These are phyloP conservation scores for Xylariaceae sp. DNA, from an alignment of 2,329 filamentous ascomycete species.

Conservation along the genomic window DNA sequence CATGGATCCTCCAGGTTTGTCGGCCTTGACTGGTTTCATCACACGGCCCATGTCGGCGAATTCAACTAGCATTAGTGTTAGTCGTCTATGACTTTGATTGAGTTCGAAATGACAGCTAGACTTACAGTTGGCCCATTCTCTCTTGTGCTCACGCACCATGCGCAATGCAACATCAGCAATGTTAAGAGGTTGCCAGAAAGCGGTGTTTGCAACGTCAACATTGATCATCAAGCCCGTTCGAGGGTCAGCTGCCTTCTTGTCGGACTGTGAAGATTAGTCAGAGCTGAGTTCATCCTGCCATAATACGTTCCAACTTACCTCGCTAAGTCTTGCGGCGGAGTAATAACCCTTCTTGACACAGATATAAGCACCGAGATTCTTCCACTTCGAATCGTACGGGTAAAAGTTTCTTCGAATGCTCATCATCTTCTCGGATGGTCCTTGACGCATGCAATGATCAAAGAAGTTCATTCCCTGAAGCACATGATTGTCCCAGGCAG, in stretches of 20 bases:
- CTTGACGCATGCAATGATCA: slow-evolving; percentile 81
- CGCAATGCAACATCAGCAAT: slow-evolving; percentile 35
- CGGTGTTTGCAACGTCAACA: slow-evolving; percentile 85
- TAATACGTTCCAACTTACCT: slow-evolving; percentile 41
- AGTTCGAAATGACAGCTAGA: no score
- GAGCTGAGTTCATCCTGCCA: no score
- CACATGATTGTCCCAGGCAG: slow-evolving; percentile 61
- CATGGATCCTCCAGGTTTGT: slow-evolving; percentile 18
- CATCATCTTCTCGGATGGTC: slow-evolving; percentile 63
- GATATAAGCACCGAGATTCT: slow-evolving; percentile 59
- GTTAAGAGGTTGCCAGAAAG: slow-evolving; percentile 64
- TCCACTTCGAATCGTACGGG: slow-evolving; percentile 44
- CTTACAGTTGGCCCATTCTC: slow-evolving; percentile 29
- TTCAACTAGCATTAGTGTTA: slow-evolving; percentile 30
- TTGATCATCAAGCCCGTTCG: slow-evolving; percentile 72
- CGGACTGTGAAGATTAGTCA: no score
- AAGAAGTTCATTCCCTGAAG: slow-evolving; percentile 85
- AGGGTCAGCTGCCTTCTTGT: no score
- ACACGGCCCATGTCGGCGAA: slow-evolving; percentile 25
- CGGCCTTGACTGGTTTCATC: slow-evolving; percentile 34
- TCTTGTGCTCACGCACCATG: slow-evolving; percentile 20
- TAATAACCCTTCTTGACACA: slow-evolving; percentile 88
- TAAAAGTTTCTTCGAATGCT: slow-evolving; percentile 84
- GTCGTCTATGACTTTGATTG: no score
- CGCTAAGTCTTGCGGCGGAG: slow-evolving; percentile 73